phyloP scores from a whole-genome alignment of 345 rosid species.

The Kernera saxatilis region DNA sequence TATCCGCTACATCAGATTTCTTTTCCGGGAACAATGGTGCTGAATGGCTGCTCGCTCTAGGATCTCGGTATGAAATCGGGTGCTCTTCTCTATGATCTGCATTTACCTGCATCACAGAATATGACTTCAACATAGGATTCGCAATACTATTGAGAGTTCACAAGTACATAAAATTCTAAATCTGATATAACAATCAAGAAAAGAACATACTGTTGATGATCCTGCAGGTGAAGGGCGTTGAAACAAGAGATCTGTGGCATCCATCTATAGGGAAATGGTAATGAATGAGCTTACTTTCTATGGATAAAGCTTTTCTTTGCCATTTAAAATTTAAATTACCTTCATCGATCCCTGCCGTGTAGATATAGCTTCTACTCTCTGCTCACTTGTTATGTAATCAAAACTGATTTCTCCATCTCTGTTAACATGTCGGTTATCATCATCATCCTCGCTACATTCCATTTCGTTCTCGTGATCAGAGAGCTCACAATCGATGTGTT shows the following conservation, averaged over 20 bases:
- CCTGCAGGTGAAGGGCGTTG: constrained; percentile 42
- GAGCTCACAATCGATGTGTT: constrained; percentile 78
- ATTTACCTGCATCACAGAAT: constrained; percentile 17
- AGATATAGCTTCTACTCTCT: constrained; percentile 41
- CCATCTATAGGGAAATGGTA: constrained; percentile 40
- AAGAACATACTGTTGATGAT: constrained; percentile 52
- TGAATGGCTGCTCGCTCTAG: constrained; percentile 61
- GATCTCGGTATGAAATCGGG: constrained; percentile 16
- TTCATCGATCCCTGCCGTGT: constrained; percentile 56
- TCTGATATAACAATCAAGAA: neutral
- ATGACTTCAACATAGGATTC: neutral
- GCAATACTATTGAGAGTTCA: neutral
- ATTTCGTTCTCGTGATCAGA: constrained; percentile 57
- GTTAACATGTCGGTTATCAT: constrained; percentile 36
- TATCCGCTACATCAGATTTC: constrained; percentile 53
- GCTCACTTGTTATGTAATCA: constrained; percentile 59
- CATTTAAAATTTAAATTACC: constrained; percentile 34
- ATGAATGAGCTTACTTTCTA: neutral
- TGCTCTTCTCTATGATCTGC: constrained; percentile 15
- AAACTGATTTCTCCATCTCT: constrained; percentile 81
- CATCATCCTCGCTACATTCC: constrained; percentile 51
- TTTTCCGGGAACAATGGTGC: constrained; percentile 74
- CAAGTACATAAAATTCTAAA: neutral
- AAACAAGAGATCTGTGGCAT: constrained; percentile 52
- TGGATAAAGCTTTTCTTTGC: neutral